Evolutionary conservation across 306 rosid species (phyloP).

Genomic region (Gynostemma pentaphyllum): DNA sequence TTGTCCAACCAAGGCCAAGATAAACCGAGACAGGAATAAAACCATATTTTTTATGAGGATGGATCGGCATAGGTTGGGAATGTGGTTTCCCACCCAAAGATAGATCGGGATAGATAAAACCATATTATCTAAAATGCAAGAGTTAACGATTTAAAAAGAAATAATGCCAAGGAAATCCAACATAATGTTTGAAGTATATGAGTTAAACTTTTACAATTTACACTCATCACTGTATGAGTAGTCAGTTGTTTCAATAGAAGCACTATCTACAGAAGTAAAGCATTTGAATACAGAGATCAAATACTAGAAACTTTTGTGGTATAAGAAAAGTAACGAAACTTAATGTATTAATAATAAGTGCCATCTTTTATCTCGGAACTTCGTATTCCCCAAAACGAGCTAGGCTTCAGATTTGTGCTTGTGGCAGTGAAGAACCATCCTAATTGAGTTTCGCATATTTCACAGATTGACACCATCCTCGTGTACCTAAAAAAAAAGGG

Average conservation of each 20-base stretch:
- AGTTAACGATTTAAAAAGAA: no score
- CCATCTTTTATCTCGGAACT: constrained; percentile 63
- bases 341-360: constrained; percentile 9
- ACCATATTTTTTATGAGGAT: no score
- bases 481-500: constrained; percentile 60
- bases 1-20: no score
- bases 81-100: no score
- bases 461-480: constrained; percentile 65
- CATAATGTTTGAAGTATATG: no score
- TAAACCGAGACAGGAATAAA: no score
- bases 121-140: no score
- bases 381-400: constrained; percentile 76
- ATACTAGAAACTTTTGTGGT: not conserved
- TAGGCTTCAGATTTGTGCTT: constrained; percentile 52
- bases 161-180: no score
- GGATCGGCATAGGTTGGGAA: no score
- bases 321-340: not conserved
- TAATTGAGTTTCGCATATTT: constrained; percentile 54
- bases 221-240: no score
- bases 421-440: constrained; percentile 92
- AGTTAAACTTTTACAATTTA: no score
- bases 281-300: not conserved
- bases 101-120: no score
- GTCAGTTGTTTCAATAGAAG: constrained; percentile 4
- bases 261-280: constrained; percentile 4